Base-by-base conservation (phyloP, 2,329 filamentous ascomycete species). In the Atkinsonella texensis region DNA sequence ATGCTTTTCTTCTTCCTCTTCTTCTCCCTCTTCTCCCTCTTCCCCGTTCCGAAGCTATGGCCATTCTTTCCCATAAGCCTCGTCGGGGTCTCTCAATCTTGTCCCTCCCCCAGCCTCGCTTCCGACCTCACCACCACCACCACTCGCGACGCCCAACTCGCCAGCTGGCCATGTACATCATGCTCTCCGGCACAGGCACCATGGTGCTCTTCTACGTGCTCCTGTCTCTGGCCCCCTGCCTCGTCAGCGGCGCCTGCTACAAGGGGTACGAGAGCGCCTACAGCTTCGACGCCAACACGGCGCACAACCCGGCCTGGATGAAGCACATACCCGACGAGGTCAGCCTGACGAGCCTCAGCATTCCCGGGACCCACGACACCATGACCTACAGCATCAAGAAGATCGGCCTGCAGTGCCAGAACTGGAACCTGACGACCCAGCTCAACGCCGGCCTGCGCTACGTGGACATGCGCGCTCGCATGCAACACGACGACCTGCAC, bases 291-390 rank as follows among this genome's bases (percentile, higher is more conserved):
- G 61, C 66, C 39, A 58, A 66, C 53, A 55, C 55, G 32, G 59
- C 61, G 35, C 55, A 62, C 42, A 59, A 67, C 33, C 59, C 66
- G 7, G 50, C 55, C 39, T 76, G 74, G 74, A 75, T 75, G 74
- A 61, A 62, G 18, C 48, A 48, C 7, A 58, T 76, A 11, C 70
- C 71, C 31, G 70, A 75, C 59, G 54, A 61, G 28, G 62, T 65
- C 38, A 64, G 62, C 45, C 60, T 77, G 35, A 66, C 71, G 33
- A 67, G 62, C 48, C 65, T 77, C 42, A 74, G 73, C 45, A 69
- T 77, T 53, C 75, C 74, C 0, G 75, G 75, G 32, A 76, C 74
- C 1, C 74, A 77, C 62, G 74, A 77, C 59, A 76, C 74, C 23
- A 70, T 77, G 70, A 76, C 75, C 17, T 73, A 71, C 55, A 59